These are phyloP conservation scores for Hanseniaspora meyeri DNA, from an alignment of 805 yeast genomes.

Conservation along the genomic window DNA sequence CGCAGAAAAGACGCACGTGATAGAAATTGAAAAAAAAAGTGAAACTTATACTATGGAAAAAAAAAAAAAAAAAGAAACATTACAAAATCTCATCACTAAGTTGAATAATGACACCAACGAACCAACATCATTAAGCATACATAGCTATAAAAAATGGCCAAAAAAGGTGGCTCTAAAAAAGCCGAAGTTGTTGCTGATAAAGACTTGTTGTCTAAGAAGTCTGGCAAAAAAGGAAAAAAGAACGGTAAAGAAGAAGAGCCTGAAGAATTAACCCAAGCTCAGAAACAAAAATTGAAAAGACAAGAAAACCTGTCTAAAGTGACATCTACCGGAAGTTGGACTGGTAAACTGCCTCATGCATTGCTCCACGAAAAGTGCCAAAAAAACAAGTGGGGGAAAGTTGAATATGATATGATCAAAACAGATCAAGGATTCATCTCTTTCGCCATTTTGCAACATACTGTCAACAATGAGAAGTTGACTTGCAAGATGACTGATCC, in stretches of 20 bases:
- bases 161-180: background rate
- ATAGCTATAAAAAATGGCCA: background rate
- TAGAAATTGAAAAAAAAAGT: too few species aligned
- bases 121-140: background rate
- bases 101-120: background rate
- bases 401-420: conserved; percentile 58
- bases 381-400: conserved; percentile 79
- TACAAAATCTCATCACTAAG: background rate
- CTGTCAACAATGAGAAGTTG: conserved; percentile 58
- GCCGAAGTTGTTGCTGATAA: background rate
- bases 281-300: conserved; percentile 21
- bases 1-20: background rate
- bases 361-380: conserved; percentile 78
- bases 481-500: conserved; percentile 43
- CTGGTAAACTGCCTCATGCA: conserved; percentile 86
- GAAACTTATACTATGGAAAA: background rate
- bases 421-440: conserved; percentile 50
- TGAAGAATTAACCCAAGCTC: conserved; percentile 17
- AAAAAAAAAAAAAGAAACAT: background rate
- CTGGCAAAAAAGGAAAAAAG: conserved; percentile 7
- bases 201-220: background rate
- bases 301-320: conserved; percentile 37
- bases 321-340: conserved; percentile 70
- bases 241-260: conserved; percentile 15
- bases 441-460: conserved; percentile 50